A percentile compares a stretch with the other conserved stretches of the same genome.
Evolutionary conservation across 73 alveolate species (phyloP).

Genomic region (Paramecium tetraurelia): DNA sequence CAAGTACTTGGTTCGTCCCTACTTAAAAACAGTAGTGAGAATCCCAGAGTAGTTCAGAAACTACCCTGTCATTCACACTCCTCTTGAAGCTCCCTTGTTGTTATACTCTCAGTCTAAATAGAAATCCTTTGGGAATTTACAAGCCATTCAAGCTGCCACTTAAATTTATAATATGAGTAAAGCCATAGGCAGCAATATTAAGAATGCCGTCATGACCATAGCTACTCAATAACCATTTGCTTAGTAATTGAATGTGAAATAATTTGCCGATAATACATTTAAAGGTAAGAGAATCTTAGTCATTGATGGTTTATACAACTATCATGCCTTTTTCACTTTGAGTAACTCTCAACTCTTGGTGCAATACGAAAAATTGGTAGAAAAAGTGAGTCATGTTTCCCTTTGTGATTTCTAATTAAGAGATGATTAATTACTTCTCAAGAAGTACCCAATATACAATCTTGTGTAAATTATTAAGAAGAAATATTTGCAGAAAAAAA

Average conservation of each 20-base stretch:
- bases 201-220: not conserved
- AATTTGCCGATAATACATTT: not conserved
- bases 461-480: not conserved
- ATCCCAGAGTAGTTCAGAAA: not conserved
- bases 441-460: not conserved
- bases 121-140: not conserved
- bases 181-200: not conserved
- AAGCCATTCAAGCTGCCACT: not conserved
- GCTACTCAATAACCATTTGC: not conserved
- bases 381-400: not conserved
- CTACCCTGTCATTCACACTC: not conserved
- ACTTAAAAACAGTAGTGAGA: not conserved
- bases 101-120: not conserved
- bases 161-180: not conserved
- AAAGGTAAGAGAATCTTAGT: not conserved
- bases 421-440: not conserved
- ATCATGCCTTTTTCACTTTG: not conserved
- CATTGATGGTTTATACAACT: not conserved
- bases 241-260: not conserved
- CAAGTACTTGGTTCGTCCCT: not conserved
- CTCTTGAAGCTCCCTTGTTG: not conserved
- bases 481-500: conserved; percentile 15
- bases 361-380: not conserved
- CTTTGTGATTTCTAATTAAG: not conserved
- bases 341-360: not conserved